A percentile compares a stretch with the other conserved stretches of the same genome.
phyloP scores from a whole-genome alignment of 495 filamentous ascomycete species.

The Annulohypoxylon nitens region DNA sequence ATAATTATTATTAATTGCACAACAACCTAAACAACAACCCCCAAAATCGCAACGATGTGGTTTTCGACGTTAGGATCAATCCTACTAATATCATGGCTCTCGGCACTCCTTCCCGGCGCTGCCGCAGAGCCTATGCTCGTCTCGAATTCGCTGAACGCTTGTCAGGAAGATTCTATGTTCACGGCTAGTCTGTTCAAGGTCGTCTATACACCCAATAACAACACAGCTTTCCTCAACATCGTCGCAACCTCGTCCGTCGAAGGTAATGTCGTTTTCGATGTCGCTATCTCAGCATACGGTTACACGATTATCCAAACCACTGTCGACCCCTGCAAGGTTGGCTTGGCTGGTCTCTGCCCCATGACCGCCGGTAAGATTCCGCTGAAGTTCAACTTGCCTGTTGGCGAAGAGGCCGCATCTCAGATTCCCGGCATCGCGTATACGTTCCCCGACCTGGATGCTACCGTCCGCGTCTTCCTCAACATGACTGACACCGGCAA shows the following conservation, averaged over 20 bases:
- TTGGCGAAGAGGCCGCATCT: slow-evolving; percentile 68
- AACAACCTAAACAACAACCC: background rate
- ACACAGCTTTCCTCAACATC: slow-evolving; percentile 78
- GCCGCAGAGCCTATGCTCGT: slow-evolving; percentile 63
- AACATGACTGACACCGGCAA: slow-evolving; percentile 70
- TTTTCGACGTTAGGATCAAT: slow-evolving; percentile 51
- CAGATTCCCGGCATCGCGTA: slow-evolving; percentile 89
- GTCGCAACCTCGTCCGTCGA: slow-evolving; percentile 86
- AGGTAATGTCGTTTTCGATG: slow-evolving; percentile 83
- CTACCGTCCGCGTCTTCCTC: slow-evolving; percentile 83
- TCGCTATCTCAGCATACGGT: slow-evolving; percentile 86
- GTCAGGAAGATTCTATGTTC: slow-evolving; percentile 82
- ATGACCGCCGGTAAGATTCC: slow-evolving; percentile 90
- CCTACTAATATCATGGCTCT: slow-evolving; percentile 53
- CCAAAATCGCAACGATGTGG: slow-evolving; percentile 50
- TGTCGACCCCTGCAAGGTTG: slow-evolving; percentile 80
- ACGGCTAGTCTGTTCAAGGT: slow-evolving; percentile 87
- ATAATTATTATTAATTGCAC: slow-evolving; percentile 13
- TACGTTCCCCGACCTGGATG: slow-evolving; percentile 92
- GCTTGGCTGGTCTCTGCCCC: slow-evolving; percentile 85
- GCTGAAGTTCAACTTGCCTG: slow-evolving; percentile 74
- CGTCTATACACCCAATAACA: slow-evolving; percentile 81
- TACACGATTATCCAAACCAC: slow-evolving; percentile 72
- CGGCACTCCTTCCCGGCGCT: slow-evolving; percentile 47
- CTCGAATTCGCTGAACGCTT: slow-evolving; percentile 82